phyloP scores from a whole-genome alignment of 2,329 filamentous ascomycete genomes.

The Xylaria arbuscula region DNA sequence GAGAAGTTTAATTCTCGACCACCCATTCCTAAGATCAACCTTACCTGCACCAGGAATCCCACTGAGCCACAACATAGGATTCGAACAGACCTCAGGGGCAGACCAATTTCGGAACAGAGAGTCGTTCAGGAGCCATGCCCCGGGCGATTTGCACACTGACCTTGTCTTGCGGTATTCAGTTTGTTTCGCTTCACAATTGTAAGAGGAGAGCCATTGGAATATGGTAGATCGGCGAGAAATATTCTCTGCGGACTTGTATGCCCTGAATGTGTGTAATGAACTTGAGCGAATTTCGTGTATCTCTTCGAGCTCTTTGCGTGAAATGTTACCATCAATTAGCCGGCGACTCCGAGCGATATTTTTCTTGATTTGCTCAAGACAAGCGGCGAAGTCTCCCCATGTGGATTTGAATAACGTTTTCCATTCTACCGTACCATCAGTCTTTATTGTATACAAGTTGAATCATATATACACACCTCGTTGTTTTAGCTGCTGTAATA shows the following conservation, averaged over 20 bases:
- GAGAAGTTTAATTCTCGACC: not conserved
- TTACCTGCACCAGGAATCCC: slow-evolving; percentile 56
- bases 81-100: slow-evolving; percentile 33
- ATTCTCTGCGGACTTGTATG: slow-evolving; percentile 34
- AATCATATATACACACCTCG: slow-evolving; percentile 34
- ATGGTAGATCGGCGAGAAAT: slow-evolving; percentile 30
- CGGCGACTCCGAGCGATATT: slow-evolving; percentile 46
- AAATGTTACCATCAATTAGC: slow-evolving; percentile 49
- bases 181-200: slow-evolving; percentile 31
- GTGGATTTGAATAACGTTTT: slow-evolving; percentile 49
- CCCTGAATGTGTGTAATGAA: slow-evolving; percentile 38
- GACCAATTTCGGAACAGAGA: slow-evolving; percentile 43
- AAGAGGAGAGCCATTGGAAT: slow-evolving; percentile 39
- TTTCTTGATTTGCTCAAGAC: slow-evolving; percentile 47
- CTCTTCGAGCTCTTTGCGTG: slow-evolving; percentile 45
- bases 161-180: slow-evolving; percentile 27
- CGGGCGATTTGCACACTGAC: slow-evolving; percentile 36
- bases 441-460: not conserved
- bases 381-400: slow-evolving; percentile 49
- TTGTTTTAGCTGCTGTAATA: slow-evolving; percentile 47
- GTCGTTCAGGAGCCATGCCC: slow-evolving; percentile 50
- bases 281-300: slow-evolving; percentile 38
- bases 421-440: slow-evolving; percentile 41
- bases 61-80: slow-evolving; percentile 53
- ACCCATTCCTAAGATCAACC: slow-evolving; percentile 2